These are phyloP conservation scores for Tolypocladium nubicola DNA, from an alignment of 2,329 filamentous ascomycete species.

Conservation along the genomic window DNA sequence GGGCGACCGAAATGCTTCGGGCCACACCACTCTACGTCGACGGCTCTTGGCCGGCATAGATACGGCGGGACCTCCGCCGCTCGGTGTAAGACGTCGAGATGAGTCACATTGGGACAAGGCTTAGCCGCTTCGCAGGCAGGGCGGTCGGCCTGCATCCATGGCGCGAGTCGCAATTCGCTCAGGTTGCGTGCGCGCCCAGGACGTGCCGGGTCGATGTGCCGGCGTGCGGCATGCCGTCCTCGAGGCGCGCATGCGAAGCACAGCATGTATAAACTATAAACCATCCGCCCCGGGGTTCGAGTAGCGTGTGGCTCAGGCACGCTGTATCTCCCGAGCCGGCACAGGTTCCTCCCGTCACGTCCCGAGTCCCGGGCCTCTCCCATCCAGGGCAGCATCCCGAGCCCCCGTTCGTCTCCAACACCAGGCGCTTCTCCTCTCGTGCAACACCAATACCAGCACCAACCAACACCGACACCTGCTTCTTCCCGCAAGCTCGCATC, in stretches of 20 bases:
- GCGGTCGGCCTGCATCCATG: not conserved
- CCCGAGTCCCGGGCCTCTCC: not conserved
- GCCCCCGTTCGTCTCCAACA: not conserved
- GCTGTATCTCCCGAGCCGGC: not conserved
- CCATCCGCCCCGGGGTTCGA: not conserved
- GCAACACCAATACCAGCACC: not conserved
- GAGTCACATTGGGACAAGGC: not conserved
- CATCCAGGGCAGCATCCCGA: not conserved
- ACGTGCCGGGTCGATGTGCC: not conserved
- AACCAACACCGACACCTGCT: not conserved
- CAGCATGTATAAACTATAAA: too few relatives aligned
- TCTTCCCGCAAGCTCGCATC: too few relatives aligned
- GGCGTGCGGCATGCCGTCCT: not conserved
- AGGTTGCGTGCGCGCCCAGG: not conserved
- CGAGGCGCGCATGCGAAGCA: not conserved
- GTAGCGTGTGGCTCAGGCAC: not conserved
- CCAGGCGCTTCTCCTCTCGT: not conserved
- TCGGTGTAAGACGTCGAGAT: not conserved
- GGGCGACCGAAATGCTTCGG: not conserved
- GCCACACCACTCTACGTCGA: too few relatives aligned
- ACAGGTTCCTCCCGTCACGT: not conserved
- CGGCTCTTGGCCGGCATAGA: not conserved
- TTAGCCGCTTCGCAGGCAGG: not conserved
- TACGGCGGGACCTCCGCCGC: not conserved
- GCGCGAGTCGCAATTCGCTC: not conserved